Percentiles rank a stretch among this genome's conserved stretches.
phyloP scores from a whole-genome alignment of 495 filamentous ascomycete species.

The Penicillium chermesinum region DNA sequence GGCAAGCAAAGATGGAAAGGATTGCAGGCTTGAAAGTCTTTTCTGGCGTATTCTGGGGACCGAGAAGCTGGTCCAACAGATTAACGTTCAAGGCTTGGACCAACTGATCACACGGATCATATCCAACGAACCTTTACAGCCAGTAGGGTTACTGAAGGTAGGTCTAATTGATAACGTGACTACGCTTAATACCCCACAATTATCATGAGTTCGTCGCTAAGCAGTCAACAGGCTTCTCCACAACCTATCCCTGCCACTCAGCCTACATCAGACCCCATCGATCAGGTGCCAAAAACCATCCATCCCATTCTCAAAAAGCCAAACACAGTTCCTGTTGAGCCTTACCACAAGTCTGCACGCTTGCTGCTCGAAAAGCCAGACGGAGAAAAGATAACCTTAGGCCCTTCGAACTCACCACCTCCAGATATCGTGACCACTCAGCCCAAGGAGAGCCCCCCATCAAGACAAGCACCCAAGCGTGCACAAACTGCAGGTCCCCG shows the following conservation, averaged over 20 bases:
- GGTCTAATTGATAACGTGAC: background rate
- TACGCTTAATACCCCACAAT: background rate
- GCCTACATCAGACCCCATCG: slow-evolving; percentile 6
- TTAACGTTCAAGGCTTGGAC: slow-evolving; percentile 34
- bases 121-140: slow-evolving; percentile 9
- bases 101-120: slow-evolving; percentile 39
- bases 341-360: slow-evolving; percentile 30
- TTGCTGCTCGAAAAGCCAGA: slow-evolving; percentile 24
- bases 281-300: slow-evolving; percentile 14
- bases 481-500: slow-evolving; percentile 29
- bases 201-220: background rate
- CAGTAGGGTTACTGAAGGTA: slow-evolving; percentile 6
- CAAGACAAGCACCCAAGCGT: slow-evolving; percentile 26
- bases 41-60: slow-evolving; percentile 52
- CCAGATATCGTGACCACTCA: slow-evolving; percentile 13
- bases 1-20: slow-evolving; percentile 35
- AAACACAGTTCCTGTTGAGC: slow-evolving; percentile 17
- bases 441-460: slow-evolving; percentile 5
- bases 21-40: slow-evolving; percentile 45
- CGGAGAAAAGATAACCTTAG: slow-evolving; percentile 29
- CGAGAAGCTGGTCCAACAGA: slow-evolving; percentile 17
- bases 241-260: background rate
- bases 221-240: slow-evolving; percentile 5
- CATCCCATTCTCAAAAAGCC: slow-evolving; percentile 40
- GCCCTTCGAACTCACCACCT: slow-evolving; percentile 30